These are phyloP conservation scores for Salisapilia sapeloensis DNA, from an alignment of 352 stramenopile species.

Conservation along the genomic window DNA sequence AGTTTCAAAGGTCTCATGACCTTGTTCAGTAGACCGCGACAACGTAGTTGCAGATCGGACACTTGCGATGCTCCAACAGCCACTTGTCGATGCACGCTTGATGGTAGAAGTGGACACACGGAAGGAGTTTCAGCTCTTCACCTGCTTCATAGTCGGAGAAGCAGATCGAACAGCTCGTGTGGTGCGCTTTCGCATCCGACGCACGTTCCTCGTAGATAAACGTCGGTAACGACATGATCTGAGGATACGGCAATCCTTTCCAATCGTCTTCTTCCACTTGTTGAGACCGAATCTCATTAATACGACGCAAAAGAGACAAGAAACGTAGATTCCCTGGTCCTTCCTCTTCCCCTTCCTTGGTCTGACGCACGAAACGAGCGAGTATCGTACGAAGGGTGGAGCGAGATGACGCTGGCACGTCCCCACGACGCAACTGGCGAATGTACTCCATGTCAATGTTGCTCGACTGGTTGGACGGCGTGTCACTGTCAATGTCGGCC, in stretches of 20 bases:
- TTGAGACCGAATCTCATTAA: slow-evolving; percentile 73
- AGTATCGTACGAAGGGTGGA: slow-evolving; percentile 8
- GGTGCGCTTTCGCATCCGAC: slow-evolving; percentile 3
- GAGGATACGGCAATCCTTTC: slow-evolving; percentile 64
- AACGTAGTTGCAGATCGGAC: slow-evolving; percentile 76
- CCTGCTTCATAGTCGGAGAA: slow-evolving; percentile 59
- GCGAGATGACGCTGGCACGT: slow-evolving; percentile 7
- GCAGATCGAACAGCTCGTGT: slow-evolving; percentile 49
- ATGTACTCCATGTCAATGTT: slow-evolving; percentile 56
- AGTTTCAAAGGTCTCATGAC: too few relatives aligned
- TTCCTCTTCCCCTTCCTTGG: slow-evolving; percentile 11
- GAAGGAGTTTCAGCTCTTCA: slow-evolving; percentile 63
- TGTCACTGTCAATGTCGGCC: slow-evolving; percentile 57
- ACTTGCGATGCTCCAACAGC: slow-evolving; percentile 72
- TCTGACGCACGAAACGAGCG: slow-evolving; percentile 2
- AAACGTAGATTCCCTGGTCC: slow-evolving; percentile 44
- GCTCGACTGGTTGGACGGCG: slow-evolving; percentile 12
- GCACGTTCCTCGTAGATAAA: slow-evolving; percentile 53
- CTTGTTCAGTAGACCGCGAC: slow-evolving; percentile 46
- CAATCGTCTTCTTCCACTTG: slow-evolving; percentile 49
- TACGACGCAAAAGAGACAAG: slow-evolving; percentile 52
- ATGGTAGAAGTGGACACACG: slow-evolving; percentile 82
- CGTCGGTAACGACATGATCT: slow-evolving; percentile 63
- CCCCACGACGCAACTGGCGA: slow-evolving; percentile 17
- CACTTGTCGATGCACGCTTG: slow-evolving; percentile 83